phyloP scores from a whole-genome alignment of 1,284 basidiomycete species.

The Malassezia brasiliensis region DNA sequence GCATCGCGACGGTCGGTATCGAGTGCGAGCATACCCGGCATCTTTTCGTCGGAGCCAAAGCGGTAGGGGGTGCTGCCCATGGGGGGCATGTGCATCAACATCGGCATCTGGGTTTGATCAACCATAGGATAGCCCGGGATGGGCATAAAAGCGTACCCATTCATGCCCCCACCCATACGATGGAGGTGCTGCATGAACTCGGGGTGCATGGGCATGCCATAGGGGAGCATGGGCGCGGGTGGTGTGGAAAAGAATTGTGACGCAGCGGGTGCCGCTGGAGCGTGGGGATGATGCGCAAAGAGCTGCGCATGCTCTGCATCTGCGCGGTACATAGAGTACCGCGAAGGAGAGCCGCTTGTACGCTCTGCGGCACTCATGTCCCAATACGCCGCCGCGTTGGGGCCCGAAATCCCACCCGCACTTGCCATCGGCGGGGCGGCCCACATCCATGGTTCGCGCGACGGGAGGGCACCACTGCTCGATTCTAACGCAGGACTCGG shows the following conservation, averaged over 20 bases:
- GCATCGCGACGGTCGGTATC: neutral
- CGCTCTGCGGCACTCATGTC: constrained; percentile 7
- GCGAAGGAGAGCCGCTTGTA: constrained; percentile 2
- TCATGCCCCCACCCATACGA: neutral
- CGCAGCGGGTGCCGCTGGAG: neutral
- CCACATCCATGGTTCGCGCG: constrained; percentile 5
- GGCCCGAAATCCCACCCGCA: neutral
- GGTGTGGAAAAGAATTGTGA: neutral
- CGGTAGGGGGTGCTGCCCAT: neutral
- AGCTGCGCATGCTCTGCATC: constrained; percentile 3
- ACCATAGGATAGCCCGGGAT: constrained; percentile 9
- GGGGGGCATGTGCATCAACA: constrained; percentile 14
- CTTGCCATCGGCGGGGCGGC: neutral
- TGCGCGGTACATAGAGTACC: constrained; percentile 14
- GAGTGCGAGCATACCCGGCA: neutral
- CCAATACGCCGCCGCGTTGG: constrained; percentile 3
- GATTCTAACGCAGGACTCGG: neutral
- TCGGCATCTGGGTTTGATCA: constrained; percentile 9
- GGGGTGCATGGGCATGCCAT: constrained; percentile 10
- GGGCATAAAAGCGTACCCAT: neutral
- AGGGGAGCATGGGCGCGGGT: constrained; percentile 1
- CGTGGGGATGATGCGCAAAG: neutral
- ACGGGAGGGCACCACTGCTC: neutral
- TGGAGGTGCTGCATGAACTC: constrained; percentile 6
- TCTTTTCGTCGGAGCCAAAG: neutral